These are phyloP conservation scores for Diversispora epigaea DNA, from an alignment of 192 early-diverging fungal species.

Conservation along the genomic window DNA sequence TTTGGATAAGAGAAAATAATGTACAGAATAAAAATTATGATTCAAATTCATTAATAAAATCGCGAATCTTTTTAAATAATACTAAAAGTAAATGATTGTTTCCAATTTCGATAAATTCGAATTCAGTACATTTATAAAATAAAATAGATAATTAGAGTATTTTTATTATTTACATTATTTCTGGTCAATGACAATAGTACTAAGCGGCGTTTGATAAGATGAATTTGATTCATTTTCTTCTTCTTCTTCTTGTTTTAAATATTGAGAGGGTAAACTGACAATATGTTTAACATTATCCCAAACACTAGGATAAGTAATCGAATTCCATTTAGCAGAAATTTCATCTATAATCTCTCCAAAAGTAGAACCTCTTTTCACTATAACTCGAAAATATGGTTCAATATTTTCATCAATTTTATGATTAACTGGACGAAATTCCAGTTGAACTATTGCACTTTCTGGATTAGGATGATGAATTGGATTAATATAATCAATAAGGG, in stretches of 20 bases:
- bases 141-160: neutral
- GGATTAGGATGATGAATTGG: conserved; percentile 24
- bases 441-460: neutral
- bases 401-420: conserved; percentile 14
- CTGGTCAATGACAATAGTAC: neutral
- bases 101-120: too few species aligned
- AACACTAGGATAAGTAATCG: conserved; percentile 6
- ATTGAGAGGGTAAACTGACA: neutral
- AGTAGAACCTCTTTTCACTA: neutral
- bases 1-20: too few species aligned
- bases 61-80: too few species aligned
- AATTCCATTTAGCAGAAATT: conserved; percentile 2
- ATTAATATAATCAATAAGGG: conserved; percentile 17
- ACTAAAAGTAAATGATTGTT: too few species aligned
- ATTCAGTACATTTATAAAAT: neutral
- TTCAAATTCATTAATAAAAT: too few species aligned
- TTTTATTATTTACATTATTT: neutral
- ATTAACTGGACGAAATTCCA: conserved; percentile 25
- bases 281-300: conserved; percentile 30
- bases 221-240: neutral
- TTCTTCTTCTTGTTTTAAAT: neutral
- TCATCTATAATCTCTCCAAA: conserved; percentile 16
- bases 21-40: too few species aligned
- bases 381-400: conserved; percentile 15
- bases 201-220: neutral